A percentile compares a stretch with the other conserved stretches of the same genome.
These are phyloP conservation scores for Kockovaella imperatae DNA, from an alignment of 768 basidiomycete species.

Conservation along the genomic window DNA sequence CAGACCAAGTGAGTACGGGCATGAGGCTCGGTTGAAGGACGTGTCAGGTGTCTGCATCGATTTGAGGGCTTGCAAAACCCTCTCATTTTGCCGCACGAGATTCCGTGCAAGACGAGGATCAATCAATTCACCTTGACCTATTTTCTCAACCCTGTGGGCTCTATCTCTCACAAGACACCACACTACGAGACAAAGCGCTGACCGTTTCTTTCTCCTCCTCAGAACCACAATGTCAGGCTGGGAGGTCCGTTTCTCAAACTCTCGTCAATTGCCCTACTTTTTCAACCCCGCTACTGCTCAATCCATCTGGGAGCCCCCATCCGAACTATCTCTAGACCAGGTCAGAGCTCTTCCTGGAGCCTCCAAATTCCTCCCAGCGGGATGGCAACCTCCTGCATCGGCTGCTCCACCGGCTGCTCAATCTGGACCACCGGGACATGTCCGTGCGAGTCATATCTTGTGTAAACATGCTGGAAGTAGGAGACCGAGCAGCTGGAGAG, in stretches of 20 bases:
- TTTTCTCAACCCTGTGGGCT: too few species aligned
- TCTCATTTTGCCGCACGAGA: too few species aligned
- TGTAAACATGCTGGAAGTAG: conserved; percentile 65
- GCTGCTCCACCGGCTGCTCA: conserved; percentile 10
- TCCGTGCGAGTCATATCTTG: conserved; percentile 89
- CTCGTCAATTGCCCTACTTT: conserved; percentile 74
- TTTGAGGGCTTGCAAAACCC: too few species aligned
- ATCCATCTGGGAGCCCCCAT: conserved; percentile 74
- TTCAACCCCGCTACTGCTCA: conserved; percentile 63
- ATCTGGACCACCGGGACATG: conserved; percentile 49
- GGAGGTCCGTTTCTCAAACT: conserved; percentile 82
- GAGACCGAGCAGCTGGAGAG: conserved; percentile 48
- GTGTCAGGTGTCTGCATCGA: too few species aligned
- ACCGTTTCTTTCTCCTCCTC: too few species aligned
- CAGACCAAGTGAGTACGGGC: too few species aligned
- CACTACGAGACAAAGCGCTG: too few species aligned
- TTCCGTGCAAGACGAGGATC: too few species aligned
- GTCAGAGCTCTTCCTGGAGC: conserved; percentile 62
- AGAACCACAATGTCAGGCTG: too few species aligned
- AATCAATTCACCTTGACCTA: too few species aligned
- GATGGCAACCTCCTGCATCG: conserved; percentile 12
- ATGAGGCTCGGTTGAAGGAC: too few species aligned
- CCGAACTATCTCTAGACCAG: conserved; percentile 57
- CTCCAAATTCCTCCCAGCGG: conserved; percentile 47
- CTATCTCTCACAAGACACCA: too few species aligned